Base-by-base conservation (phyloP, 1,284 basidiomycete species). In the Leccinum fuscescens region DNA sequence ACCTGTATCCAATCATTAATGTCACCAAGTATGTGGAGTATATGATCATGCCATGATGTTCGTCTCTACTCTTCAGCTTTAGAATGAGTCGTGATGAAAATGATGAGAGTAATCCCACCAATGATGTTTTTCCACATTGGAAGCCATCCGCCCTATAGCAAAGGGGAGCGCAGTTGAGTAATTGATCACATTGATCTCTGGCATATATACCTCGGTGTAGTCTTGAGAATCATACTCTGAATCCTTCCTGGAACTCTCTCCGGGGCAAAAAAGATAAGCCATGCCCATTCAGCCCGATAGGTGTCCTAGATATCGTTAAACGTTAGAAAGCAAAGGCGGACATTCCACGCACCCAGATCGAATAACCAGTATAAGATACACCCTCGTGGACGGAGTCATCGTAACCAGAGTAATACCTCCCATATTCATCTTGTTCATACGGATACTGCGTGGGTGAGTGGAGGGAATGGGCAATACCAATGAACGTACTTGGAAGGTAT, bases 101-200 rank as follows among this genome's bases (percentile, higher is more conserved):
- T 12, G 24, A 42, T 37, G 42, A 52, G 20, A 15, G 20, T 6
- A 22, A 11, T 62, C 77, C 62, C 54, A 87, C 86, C 91, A 62
- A 90, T 85, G 15, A 93, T 83, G 65, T 93, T 94, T 76, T 93
- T 93, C 92, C 92, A 94, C 91, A 94, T 93, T 0, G 92, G 92
- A 51, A 94, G 75, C 88, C 90, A 92, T 4, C 92, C 92, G 27
- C 89, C 85, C 83, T 92, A 65, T 8, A 12, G 49, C 6, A 9
- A 56, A 52, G 15, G 24, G 24, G 55, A 59, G 6, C 2, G 11
- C 24, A 8, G 22, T 56, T 60, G 11, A 66, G 51, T 27, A 31
- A 51, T 12, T 3, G 11, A 55, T 54, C 15, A 9, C 2, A 4
- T 15, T 8, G 2, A n/a, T n/a, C n/a, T 4, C 20, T 12, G n/a